phyloP scores from a whole-genome alignment of 352 stramenopile species.

The Phytophthora europaea region DNA sequence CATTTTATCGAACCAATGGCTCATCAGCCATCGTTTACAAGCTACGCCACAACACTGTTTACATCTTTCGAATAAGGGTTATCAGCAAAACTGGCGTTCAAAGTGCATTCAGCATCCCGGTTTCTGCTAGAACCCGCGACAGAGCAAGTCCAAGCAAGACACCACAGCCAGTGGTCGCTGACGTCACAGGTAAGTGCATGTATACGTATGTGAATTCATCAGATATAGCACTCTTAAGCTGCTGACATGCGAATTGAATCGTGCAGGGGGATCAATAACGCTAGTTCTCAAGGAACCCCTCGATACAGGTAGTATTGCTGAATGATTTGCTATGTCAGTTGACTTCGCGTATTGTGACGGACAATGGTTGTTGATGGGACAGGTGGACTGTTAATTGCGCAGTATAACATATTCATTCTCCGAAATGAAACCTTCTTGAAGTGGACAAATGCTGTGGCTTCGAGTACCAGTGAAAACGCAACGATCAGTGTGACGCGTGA shows the following conservation, averaged over 20 bases:
- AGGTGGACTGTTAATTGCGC: slow-evolving; percentile 47
- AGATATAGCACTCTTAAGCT: neutral
- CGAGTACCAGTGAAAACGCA: slow-evolving; percentile 16
- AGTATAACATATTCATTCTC: slow-evolving; percentile 43
- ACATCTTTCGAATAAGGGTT: slow-evolving; percentile 56
- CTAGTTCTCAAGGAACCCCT: slow-evolving; percentile 44
- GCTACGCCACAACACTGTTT: slow-evolving; percentile 53
- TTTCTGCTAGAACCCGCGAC: slow-evolving; percentile 41
- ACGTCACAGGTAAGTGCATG: slow-evolving; percentile 46
- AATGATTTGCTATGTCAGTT: neutral
- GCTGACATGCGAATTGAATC: neutral
- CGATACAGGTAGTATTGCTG: slow-evolving; percentile 44
- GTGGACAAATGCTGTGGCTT: slow-evolving; percentile 35
- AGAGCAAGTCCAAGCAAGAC: slow-evolving; percentile 47
- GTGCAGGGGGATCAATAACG: slow-evolving; percentile 44
- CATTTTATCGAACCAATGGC: slow-evolving; percentile 24
- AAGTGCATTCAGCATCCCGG: slow-evolving; percentile 40
- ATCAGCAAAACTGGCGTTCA: slow-evolving; percentile 19
- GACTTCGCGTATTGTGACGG: neutral
- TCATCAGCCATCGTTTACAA: slow-evolving; percentile 49
- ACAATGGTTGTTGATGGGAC: neutral
- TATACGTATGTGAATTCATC: neutral
- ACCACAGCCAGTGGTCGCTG: slow-evolving; percentile 39
- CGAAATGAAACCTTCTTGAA: slow-evolving; percentile 31
- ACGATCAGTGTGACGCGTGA: slow-evolving; percentile 32